Conservation (phyloP, 495 filamentous ascomycete genomes). For the Aspergillus avenaceus region DNA sequence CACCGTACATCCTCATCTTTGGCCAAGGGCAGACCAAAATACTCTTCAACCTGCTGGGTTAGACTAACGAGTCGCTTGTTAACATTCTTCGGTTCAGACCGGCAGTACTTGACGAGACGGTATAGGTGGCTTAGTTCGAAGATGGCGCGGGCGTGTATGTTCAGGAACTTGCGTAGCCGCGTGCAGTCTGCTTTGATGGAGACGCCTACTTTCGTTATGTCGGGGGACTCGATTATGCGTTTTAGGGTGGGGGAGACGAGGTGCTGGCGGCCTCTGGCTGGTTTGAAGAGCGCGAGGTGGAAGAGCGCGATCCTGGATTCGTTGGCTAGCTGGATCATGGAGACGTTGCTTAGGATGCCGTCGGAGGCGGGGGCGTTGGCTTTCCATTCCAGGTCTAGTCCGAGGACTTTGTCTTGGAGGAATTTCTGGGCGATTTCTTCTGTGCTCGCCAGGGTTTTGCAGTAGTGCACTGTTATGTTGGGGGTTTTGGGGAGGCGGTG, state of each 20-base stretch:
- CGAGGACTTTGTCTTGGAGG: slow-evolving; percentile 61
- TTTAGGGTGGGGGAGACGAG: slow-evolving; percentile 68
- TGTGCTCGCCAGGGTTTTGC: slow-evolving; percentile 57
- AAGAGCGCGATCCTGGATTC: slow-evolving; percentile 76
- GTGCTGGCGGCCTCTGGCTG: slow-evolving; percentile 37
- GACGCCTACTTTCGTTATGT: slow-evolving; percentile 75
- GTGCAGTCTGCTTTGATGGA: slow-evolving; percentile 68
- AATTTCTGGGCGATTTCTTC: slow-evolving; percentile 68
- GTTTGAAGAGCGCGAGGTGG: slow-evolving; percentile 63
- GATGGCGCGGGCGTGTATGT: slow-evolving; percentile 57
- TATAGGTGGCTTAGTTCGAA: slow-evolving; percentile 80
- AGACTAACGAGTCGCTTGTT: slow-evolving; percentile 65
- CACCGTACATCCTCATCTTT: slow-evolving; percentile 66
- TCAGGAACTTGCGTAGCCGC: slow-evolving; percentile 61
- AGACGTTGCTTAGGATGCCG: slow-evolving; percentile 61
- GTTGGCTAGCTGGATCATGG: slow-evolving; percentile 76
- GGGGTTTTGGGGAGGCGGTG: slow-evolving; percentile 57
- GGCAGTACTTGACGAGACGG: slow-evolving; percentile 64
- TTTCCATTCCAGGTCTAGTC: slow-evolving; percentile 87
- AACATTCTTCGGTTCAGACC: slow-evolving; percentile 47
- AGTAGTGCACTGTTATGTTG: slow-evolving; percentile 69
- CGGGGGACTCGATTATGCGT: slow-evolving; percentile 63
- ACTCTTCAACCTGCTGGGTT: slow-evolving; percentile 62
- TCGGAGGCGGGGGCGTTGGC: slow-evolving; percentile 38
- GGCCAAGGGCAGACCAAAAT: slow-evolving; percentile 69